phyloP scores from a whole-genome alignment of 2,329 filamentous ascomycete genomes.

The Cladosporium sphaerospermum region DNA sequence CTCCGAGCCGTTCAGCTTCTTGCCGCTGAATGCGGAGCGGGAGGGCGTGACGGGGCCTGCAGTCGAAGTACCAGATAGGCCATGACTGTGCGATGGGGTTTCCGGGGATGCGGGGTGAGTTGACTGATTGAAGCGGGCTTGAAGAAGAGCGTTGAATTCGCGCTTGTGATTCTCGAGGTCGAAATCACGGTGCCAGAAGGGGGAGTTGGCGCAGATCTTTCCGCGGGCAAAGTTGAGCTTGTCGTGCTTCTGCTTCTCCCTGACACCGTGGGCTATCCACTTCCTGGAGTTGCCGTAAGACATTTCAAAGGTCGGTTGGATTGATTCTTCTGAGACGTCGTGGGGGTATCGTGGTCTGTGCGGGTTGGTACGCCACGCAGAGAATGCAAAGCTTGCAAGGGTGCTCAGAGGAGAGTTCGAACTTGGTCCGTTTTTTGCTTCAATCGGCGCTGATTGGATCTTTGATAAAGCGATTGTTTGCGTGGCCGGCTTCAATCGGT shows the following conservation, averaged over 20 bases:
- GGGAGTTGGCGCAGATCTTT: slow-evolving; percentile 23
- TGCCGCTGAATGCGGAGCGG: slow-evolving; percentile 7
- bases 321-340: background rate
- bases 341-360: too few species aligned
- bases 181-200: slow-evolving; percentile 22
- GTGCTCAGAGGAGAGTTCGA: too few species aligned
- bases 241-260: slow-evolving; percentile 14
- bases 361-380: too few species aligned
- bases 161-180: slow-evolving; percentile 20
- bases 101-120: background rate
- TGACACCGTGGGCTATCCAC: slow-evolving; percentile 17
- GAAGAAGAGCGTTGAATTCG: slow-evolving; percentile 14
- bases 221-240: slow-evolving; percentile 18
- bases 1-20: slow-evolving; percentile 13
- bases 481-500: too few species aligned
- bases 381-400: too few species aligned
- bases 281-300: slow-evolving; percentile 10
- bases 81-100: background rate
- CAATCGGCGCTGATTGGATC: too few species aligned
- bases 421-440: too few species aligned
- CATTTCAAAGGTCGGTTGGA: background rate
- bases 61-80: background rate
- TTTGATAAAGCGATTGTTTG: too few species aligned
- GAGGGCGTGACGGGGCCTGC: background rate
- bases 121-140: background rate